Base-by-base conservation (phyloP, 352 stramenopile genomes). In the Phytophthora chlamydospora region DNA sequence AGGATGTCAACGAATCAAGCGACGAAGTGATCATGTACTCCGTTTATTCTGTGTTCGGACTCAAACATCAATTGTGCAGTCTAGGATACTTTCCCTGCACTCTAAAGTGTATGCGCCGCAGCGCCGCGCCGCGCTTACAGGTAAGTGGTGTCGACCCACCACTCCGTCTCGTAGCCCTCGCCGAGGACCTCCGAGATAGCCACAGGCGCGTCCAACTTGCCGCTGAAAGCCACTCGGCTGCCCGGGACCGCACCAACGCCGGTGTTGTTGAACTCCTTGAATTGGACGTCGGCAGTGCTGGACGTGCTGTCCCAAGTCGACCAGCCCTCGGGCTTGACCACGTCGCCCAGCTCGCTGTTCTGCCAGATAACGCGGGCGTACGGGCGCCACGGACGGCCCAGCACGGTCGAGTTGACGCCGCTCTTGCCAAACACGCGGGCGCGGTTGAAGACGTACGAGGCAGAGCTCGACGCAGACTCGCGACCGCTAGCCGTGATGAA, bases 401-500 rank as follows among this genome's bases (percentile, higher is more conserved):
- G 44, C 11, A 55, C 43, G 9, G 44, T 68, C 31, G 60, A 58
- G 42, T 46, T 56, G 19, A 63, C 55, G 6, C 39, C 43, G 29
- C 43, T 62, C 32, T 43, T 48, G 16, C 63, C 63, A 31, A 67
- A 67, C 33, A 71, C 63, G 29, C 53, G 58, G 24, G 63, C 57
- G 19, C 40, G 43, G 43, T 71, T 71, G 32, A 67, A 67, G 43
- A 71, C 57, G 57, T 63, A 67, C 0, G 13, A 47, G 14, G 63
- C 50, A n/a, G 49, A 21, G 48, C 46, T 67, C 17, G 44, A 33
- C 8, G 35, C 57, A 27, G 32, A 40, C n/a, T 58, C 50, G 32
- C 63, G 63, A n/a, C 58, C 65, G 32, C 50, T 69, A 29, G 65
- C 65, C 44, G 65, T 58, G 19, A 69, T 73, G 27, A 45, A 69